Evolutionary conservation across 2,329 filamentous ascomycete species (phyloP), one percentile per base, ranked within the genome.

Genomic region (Acarospora socialis): DNA sequence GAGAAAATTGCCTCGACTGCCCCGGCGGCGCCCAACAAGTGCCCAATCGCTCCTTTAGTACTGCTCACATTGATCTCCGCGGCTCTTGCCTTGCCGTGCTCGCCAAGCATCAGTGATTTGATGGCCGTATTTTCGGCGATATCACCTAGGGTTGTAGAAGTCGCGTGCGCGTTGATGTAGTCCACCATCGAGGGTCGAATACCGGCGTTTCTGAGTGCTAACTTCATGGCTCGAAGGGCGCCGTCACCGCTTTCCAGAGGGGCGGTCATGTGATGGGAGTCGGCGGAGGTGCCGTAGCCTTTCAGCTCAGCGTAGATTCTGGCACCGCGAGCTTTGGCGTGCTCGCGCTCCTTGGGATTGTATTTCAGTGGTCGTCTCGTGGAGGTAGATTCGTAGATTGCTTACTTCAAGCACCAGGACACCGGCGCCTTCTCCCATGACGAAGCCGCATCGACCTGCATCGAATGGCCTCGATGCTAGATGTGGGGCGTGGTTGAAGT

Each of bases 81-180:
- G 25, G 79, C 69, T 2, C 58, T 60, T 1, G 56, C 46, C 33
- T 75, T 67, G 1, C 82, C 83, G 12, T 79, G 69, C 14, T 75
- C 68, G 0, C 80, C 81, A 7, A 83, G 61, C 58, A 95, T 74
- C 22, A 98, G 56, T 1, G 70, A 59, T 39, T 74, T 77, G 44
- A 95, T 87, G 0, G 90, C 90, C 5, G 65, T 60, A 30, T 87
- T 87, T 57, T 98, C 90, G 1, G 90, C 87, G 14, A 71, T 68
- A 57, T 98, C 90, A 1, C 90, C 90, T 2, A 95, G 66, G 5
- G 66, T 55, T 0, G 87, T 98, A 14, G 81, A 81, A 1, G 90
- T 98, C 1, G 87, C 90, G 51, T 98, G 90, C 1, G 90, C 90
- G 48, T 95, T 98, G 50, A 98, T 70, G 52, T 98, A 98, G 52